phyloP scores from a whole-genome alignment of 495 filamentous ascomycete genomes.

The Trichoderma erinaceum region DNA sequence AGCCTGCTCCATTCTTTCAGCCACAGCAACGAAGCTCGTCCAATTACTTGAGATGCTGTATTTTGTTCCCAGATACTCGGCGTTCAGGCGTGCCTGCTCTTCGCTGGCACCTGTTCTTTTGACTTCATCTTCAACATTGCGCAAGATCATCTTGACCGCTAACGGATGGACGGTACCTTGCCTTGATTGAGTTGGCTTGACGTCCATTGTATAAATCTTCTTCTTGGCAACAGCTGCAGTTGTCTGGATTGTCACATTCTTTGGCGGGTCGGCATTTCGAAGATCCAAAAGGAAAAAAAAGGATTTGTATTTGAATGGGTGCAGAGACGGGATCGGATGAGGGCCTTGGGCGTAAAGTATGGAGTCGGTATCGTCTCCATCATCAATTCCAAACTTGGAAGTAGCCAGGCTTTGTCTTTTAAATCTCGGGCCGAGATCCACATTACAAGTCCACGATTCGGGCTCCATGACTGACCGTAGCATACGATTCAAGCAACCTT shows the following conservation, averaged over 20 bases:
- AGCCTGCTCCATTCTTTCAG: not conserved
- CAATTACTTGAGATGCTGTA: constrained; percentile 20
- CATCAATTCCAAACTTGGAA: not conserved
- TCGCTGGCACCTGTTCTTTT: not conserved
- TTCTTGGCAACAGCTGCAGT: not conserved
- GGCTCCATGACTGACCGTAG: constrained; percentile 1
- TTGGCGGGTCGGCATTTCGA: not conserved
- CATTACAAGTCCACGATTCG: not conserved
- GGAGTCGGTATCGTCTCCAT: not conserved
- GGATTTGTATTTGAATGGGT: not conserved
- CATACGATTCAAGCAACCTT: not conserved
- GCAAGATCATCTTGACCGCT: not conserved
- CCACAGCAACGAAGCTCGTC: constrained; percentile 22
- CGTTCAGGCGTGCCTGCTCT: constrained; percentile 11
- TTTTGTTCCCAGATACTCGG: constrained; percentile 11
- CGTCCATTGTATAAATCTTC: not conserved
- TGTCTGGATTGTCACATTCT: not conserved
- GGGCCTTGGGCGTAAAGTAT: not conserved
- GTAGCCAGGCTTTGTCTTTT: not conserved
- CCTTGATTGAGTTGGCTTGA: not conserved
- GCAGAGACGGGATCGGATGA: not conserved
- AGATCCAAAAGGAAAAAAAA: not conserved
- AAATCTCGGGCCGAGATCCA: not conserved
- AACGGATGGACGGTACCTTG: not conserved
- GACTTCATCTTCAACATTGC: not conserved